Evolutionary conservation across 257 asterid species (phyloP).

Genomic region (Linaria vulgaris): DNA sequence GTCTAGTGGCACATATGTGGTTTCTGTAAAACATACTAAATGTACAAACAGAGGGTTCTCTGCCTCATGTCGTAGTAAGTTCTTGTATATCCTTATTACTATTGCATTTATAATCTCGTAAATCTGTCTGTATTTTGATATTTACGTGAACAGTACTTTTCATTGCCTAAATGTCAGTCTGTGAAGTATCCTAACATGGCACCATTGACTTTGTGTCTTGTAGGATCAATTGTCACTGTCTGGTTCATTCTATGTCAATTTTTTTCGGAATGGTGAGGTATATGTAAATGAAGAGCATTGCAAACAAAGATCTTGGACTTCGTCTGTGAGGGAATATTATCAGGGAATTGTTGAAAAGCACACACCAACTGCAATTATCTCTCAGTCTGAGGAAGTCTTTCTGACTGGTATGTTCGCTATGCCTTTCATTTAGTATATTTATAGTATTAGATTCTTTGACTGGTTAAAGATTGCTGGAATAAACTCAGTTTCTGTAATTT

Average conservation of each 20-base stretch:
- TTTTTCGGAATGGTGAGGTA: conserved; percentile 30
- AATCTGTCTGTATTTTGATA: conserved; percentile 18
- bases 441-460: conserved; percentile 1
- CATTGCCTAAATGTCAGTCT: conserved; percentile 21
- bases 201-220: conserved; percentile 27
- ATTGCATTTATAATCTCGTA: conserved; percentile 1
- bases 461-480: neutral
- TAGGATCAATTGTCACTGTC: conserved; percentile 64
- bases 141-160: conserved; percentile 5
- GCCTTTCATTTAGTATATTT: neutral
- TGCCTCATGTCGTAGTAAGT: conserved; percentile 16
- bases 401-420: conserved; percentile 42
- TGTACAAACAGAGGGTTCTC: conserved; percentile 2
- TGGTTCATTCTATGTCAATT: conserved; percentile 43
- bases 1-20: neutral
- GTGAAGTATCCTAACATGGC: conserved; percentile 18
- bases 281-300: conserved; percentile 33
- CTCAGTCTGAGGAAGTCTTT: conserved; percentile 48
- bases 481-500: conserved; percentile 13
- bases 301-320: conserved; percentile 48
- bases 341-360: conserved; percentile 40
- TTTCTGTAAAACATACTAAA: conserved; percentile 6
- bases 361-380: conserved; percentile 38
- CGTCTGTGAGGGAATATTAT: conserved; percentile 50
- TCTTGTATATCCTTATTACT: neutral